Evolutionary conservation across 371 early-diverging fungal genomes (phyloP).

Genomic region (Rozella allomycis): DNA sequence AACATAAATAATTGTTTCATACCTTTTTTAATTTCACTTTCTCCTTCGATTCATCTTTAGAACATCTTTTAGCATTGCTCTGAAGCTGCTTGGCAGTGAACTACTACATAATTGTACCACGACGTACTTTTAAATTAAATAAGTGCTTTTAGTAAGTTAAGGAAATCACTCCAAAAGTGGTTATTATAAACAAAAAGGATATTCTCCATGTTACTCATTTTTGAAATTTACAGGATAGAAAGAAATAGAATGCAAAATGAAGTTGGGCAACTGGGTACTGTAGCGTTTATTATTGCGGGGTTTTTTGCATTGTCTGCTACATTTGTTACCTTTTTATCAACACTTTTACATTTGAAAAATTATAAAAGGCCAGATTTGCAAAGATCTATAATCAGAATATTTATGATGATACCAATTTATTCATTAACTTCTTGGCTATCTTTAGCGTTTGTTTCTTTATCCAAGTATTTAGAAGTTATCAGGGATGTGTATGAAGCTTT

Average conservation of each 20-base stretch:
- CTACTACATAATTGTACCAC: too few relatives aligned
- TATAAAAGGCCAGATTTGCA: constrained; percentile 50
- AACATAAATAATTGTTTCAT: neutral
- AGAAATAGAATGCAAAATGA: too few relatives aligned
- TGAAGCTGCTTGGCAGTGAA: constrained; percentile 76
- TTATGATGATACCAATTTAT: constrained; percentile 72
- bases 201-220: too few relatives aligned
- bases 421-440: constrained; percentile 62
- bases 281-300: too few relatives aligned
- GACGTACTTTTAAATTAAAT: too few relatives aligned
- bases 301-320: constrained; percentile 36
- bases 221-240: too few relatives aligned
- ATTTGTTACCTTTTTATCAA: constrained; percentile 41
- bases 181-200: too few relatives aligned
- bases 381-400: constrained; percentile 58
- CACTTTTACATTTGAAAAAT: constrained; percentile 68
- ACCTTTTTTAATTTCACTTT: constrained; percentile 73
- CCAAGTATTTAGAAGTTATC: constrained; percentile 73
- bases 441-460: constrained; percentile 36
- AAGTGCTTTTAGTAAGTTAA: too few relatives aligned
- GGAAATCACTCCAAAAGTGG: too few relatives aligned
- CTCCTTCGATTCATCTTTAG: constrained; percentile 61
- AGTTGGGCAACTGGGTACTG: too few relatives aligned
- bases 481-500: constrained; percentile 91
- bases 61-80: constrained; percentile 55